Percentiles rank a stretch among this genome's conserved stretches.
Evolutionary conservation across 352 stramenopile genomes (phyloP).

Genomic region (Globisporangium parvum): DNA sequence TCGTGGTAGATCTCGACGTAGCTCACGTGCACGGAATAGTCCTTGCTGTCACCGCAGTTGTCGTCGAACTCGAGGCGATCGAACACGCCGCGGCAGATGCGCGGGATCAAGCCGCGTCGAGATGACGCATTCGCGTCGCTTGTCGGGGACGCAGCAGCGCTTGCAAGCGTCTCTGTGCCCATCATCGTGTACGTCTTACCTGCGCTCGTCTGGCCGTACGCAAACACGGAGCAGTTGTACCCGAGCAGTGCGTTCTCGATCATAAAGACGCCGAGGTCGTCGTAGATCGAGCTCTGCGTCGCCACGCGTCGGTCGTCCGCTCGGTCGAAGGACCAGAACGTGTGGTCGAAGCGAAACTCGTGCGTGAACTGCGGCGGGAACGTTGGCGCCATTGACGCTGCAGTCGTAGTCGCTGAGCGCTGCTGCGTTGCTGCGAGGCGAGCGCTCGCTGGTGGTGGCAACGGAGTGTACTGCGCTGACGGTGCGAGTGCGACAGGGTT

Average conservation of each 20-base stretch:
- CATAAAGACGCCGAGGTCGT: conserved; percentile 44
- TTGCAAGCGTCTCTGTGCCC: conserved; percentile 16
- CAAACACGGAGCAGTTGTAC: conserved; percentile 74
- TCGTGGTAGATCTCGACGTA: conserved; percentile 85
- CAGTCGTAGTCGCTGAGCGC: neutral
- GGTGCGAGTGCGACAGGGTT: conserved; percentile 41
- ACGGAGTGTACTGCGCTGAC: conserved; percentile 3
- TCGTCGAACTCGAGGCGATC: conserved; percentile 29
- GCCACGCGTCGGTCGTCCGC: conserved; percentile 23
- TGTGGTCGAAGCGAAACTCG: conserved; percentile 67
- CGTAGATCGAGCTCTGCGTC: conserved; percentile 50
- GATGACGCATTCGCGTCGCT: conserved; percentile 1
- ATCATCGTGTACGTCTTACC: conserved; percentile 79
- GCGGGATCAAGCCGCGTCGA: conserved; percentile 42
- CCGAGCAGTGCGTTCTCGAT: conserved; percentile 52
- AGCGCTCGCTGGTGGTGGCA: neutral
- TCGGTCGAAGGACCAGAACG: conserved; percentile 66
- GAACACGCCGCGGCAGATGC: conserved; percentile 59
- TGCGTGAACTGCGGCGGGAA: conserved; percentile 58
- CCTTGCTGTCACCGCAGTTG: neutral
- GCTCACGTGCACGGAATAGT: conserved; percentile 48
- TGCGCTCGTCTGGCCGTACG: conserved; percentile 62
- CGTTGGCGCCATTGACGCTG: neutral
- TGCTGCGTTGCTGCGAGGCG: conserved; percentile 3
- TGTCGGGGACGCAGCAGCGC: conserved; percentile 6